Base-by-base conservation (phyloP, 208 protist species). In the Porcisia hertigi region DNA sequence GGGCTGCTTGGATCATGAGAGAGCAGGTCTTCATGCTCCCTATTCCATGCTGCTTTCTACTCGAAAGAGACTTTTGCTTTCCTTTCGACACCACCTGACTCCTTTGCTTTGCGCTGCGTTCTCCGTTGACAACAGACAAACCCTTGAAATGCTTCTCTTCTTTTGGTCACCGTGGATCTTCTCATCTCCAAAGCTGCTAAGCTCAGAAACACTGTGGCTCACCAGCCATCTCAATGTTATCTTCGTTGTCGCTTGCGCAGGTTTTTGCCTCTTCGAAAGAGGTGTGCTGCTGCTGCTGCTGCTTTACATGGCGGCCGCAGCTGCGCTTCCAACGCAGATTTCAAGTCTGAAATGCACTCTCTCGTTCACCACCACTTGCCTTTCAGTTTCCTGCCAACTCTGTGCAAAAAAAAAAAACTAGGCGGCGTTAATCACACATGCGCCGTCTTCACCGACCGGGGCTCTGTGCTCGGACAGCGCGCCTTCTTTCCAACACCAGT, bases 361-460 rank as follows among this genome's bases (percentile, higher is more conserved):
- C 9, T 39, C 16, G 23, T 18, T 1, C 23, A 67, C 36, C 41
- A 6, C 25, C 23, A 7, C 41, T 45, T 49, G 23, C 7, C 2
- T 52, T 34, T 0, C 41, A 18, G n/a, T n/a, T n/a, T 41, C 41
- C 4, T n/a, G 18, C 16, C 36, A 36, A 9, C 47, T 5, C 20
- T 67, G 39, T 5, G n/a, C 66, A 55, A 4, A 30, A 49, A 58
- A 23, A 9, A 39, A 3, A 9, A 20, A 14, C 25, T 59, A 58
- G 7, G 45, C 45, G 9, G 53, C 20, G 20, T 8, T 30, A 58
- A 3, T n/a, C 1, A 12, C 25, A 57, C 25, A 72, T 72, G 67
- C 67, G 67, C 30, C 67, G 67, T 30, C 25, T 72, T 59, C 52
- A 72, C 7, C 67, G 41, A 39, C 43, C 57, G n/a, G 49, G 49